phyloP scores from a whole-genome alignment of 352 stramenopile genomes.

The Phytophthora gonapodyides region DNA sequence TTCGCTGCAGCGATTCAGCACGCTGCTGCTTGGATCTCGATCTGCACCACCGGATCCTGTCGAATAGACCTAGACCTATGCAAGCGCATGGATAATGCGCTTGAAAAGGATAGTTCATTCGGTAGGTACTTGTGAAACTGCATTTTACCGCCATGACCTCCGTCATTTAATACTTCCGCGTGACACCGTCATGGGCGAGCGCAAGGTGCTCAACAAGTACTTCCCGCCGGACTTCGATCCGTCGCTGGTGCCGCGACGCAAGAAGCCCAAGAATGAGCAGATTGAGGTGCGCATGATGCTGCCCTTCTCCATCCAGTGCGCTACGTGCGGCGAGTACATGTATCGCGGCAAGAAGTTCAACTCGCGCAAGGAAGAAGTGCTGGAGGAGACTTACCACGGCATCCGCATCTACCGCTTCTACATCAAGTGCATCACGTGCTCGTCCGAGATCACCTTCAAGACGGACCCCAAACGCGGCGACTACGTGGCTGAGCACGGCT shows the following conservation, averaged over 20 bases:
- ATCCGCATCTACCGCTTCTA: conserved; percentile 98
- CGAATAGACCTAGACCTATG: too few relatives aligned
- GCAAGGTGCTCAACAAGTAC: conserved; percentile 99
- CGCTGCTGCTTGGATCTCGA: background rate
- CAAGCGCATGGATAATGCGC: background rate
- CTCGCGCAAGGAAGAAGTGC: conserved; percentile 96
- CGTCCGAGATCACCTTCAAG: conserved; percentile 96
- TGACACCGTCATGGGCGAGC: conserved; percentile 95
- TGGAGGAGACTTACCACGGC: conserved; percentile 96
- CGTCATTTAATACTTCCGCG: background rate
- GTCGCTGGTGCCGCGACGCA: conserved; percentile 92
- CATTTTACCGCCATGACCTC: background rate
- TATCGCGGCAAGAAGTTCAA: conserved; percentile 99
- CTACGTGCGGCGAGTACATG: conserved; percentile 98
- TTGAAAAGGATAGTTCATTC: conserved; percentile 1
- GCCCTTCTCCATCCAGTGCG: conserved; percentile 98
- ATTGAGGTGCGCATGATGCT: conserved; percentile 99
- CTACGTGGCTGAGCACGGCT: conserved; percentile 97
- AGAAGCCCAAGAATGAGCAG: conserved; percentile 95
- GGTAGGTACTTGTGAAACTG: too few relatives aligned
- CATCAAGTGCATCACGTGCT: conserved; percentile 97
- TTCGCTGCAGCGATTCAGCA: too few relatives aligned
- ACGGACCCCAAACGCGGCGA: conserved; percentile 99
- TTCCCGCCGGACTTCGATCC: conserved; percentile 99
- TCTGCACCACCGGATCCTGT: conserved; percentile 18